Evolutionary conservation across 2,329 filamentous ascomycete genomes (phyloP).

Genomic region (Zalaria obscura): DNA sequence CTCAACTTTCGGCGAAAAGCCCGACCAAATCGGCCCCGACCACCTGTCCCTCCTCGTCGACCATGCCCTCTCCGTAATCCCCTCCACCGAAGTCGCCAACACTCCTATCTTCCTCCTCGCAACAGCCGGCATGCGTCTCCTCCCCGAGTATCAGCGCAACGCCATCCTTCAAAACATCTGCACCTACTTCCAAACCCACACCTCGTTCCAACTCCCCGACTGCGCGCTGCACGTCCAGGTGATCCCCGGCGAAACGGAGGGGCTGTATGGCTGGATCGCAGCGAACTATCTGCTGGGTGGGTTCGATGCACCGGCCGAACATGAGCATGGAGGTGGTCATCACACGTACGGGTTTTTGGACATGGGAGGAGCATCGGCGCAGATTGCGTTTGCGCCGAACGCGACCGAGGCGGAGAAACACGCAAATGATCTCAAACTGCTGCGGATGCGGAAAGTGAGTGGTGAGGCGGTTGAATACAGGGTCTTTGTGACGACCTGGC

Average conservation of each 20-base stretch:
- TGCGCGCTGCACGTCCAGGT: conserved; percentile 84
- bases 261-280: conserved; percentile 92
- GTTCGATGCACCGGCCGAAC: conserved; percentile 62
- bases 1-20: conserved; percentile 72
- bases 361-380: conserved; percentile 95
- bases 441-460: conserved; percentile 72
- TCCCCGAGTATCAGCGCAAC: conserved; percentile 58
- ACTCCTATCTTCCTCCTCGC: conserved; percentile 93
- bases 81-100: conserved; percentile 57
- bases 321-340: conserved; percentile 73
- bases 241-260: conserved; percentile 90
- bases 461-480: conserved; percentile 66
- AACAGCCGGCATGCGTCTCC: conserved; percentile 84
- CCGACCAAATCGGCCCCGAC: conserved; percentile 62
- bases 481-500: conserved; percentile 92
- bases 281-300: conserved; percentile 89
- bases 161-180: conserved; percentile 67
- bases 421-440: conserved; percentile 71
- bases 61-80: conserved; percentile 69
- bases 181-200: conserved; percentile 62
- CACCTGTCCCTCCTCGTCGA: conserved; percentile 69
- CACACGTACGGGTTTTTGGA: conserved; percentile 95
- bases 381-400: conserved; percentile 96
- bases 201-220: conserved; percentile 75
- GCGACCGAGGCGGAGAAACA: conserved; percentile 80